Evolutionary conservation across 2,329 filamentous ascomycete genomes (phyloP), one percentile per base, ranked within the genome.

Genomic region (Aspergillus pseudotamarii): DNA sequence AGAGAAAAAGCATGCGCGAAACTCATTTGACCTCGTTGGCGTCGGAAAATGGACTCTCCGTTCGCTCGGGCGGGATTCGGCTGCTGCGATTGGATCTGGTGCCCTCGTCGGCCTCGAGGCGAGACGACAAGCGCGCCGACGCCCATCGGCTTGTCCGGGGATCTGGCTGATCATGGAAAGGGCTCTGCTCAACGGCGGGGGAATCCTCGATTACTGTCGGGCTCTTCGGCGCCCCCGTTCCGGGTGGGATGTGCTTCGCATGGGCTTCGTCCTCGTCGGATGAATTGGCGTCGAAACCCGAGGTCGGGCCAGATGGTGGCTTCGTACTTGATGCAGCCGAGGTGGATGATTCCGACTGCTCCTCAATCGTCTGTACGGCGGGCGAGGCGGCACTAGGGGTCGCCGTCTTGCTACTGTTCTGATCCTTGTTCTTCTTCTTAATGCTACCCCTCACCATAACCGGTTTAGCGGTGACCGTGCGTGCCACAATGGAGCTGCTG

Each of bases 31-130:
- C 72, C 69, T 81, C 80, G 66, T 81, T 79, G 21, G 72, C 73
- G 63, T 82, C 80, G 19, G 78, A 80, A 66, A 82, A 82, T 6
- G 80, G 80, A 63, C 79, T 81, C 64, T 74, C 73, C 50, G 72
- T 76, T 62, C 73, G 75, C 43, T 66, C 66, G 48, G 67, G 72
- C 32, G 68, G 72, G 57, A 62, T 71, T 66, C 66, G 74, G 69
- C 61, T 72, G 69, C 63, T 75, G 55, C 74, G 71, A 58, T 71
- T 75, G 21, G 78, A 76, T 38, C 68, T 69, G n/a, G 64, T 51
- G 28, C 69, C 66, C 21, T 69, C 67, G 58, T 63, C 63, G 54
- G 38, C 64, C 54, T 68, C 59, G 41, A 66, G 62, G 34, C 59
- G 55, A 54, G 56, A 59, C 19, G 63, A 74, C 60, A 64, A 69